phyloP scores from a whole-genome alignment of 2,329 filamentous ascomycete species.

The Aspergillus novoparasiticus region DNA sequence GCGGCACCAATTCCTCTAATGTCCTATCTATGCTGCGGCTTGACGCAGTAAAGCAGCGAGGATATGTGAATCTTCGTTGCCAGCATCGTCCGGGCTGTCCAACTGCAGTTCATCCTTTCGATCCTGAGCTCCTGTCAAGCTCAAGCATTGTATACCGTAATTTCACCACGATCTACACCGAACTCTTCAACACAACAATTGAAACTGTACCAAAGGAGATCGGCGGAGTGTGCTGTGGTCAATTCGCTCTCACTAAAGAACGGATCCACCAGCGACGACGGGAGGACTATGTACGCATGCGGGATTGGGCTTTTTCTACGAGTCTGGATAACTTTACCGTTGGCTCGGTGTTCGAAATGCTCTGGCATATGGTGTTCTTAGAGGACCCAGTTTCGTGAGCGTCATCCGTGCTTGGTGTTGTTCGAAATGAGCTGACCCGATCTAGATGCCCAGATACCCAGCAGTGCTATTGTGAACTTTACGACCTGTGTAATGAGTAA shows the following conservation, averaged over 20 bases:
- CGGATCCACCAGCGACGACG: slow-evolving; percentile 20
- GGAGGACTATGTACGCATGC: slow-evolving; percentile 24
- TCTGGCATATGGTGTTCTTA: slow-evolving; percentile 29
- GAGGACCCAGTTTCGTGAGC: slow-evolving; percentile 21
- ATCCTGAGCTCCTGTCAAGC: slow-evolving; percentile 24
- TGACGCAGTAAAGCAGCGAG: slow-evolving; percentile 31
- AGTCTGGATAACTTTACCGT: slow-evolving; percentile 19
- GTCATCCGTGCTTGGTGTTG: neutral
- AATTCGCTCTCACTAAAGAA: slow-evolving; percentile 27
- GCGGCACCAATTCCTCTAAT: slow-evolving; percentile 22
- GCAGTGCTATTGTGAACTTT: slow-evolving; percentile 18
- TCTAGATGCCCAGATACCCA: slow-evolving; percentile 12
- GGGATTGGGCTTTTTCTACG: slow-evolving; percentile 21
- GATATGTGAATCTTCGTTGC: slow-evolving; percentile 42
- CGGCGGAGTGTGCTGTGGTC: slow-evolving; percentile 23
- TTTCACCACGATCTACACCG: slow-evolving; percentile 19
- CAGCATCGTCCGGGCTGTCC: slow-evolving; percentile 38
- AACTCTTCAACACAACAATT: slow-evolving; percentile 14
- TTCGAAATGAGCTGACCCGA: neutral
- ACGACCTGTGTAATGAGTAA: slow-evolving; percentile 31
- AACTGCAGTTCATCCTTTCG: slow-evolving; percentile 31
- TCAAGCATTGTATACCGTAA: slow-evolving; percentile 23
- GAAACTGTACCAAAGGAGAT: slow-evolving; percentile 14
- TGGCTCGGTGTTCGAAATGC: slow-evolving; percentile 26
- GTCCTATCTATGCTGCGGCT: slow-evolving; percentile 29